These are phyloP conservation scores for Tetracladium setigerum DNA, from an alignment of 495 filamentous ascomycete species.

Conservation along the genomic window DNA sequence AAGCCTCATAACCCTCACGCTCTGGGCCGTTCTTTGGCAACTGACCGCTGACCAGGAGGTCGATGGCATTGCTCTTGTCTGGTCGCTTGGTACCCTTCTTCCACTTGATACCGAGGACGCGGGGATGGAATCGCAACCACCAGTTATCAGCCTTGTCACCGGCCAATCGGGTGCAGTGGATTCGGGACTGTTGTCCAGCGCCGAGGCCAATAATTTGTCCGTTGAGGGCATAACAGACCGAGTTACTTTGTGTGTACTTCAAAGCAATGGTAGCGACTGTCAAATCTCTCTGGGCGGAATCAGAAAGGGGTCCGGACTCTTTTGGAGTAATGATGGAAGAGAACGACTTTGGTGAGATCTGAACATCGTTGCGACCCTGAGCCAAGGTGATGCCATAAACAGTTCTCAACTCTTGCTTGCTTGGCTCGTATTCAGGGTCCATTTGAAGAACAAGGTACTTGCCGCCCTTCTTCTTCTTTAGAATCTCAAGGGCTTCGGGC, in stretches of 20 bases:
- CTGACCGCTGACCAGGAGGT: slow-evolving; percentile 83
- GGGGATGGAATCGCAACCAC: slow-evolving; percentile 97
- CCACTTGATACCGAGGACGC: slow-evolving; percentile 81
- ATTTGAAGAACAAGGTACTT: slow-evolving; percentile 95
- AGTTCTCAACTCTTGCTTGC: slow-evolving; percentile 66
- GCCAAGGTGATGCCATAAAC: slow-evolving; percentile 81
- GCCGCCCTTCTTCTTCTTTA: slow-evolving; percentile 97
- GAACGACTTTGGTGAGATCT: slow-evolving; percentile 81
- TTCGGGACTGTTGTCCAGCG: slow-evolving; percentile 93
- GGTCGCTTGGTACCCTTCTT: slow-evolving; percentile 94
- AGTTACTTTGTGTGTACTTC: slow-evolving; percentile 98
- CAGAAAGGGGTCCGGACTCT: slow-evolving; percentile 60
- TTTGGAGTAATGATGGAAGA: slow-evolving; percentile 76
- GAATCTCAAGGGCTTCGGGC: slow-evolving; percentile 75
- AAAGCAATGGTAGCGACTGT: slow-evolving; percentile 93
- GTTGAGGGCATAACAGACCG: slow-evolving; percentile 93
- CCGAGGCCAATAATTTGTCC: slow-evolving; percentile 92
- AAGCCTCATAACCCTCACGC: slow-evolving; percentile 74
- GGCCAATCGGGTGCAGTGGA: slow-evolving; percentile 97
- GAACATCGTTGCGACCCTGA: slow-evolving; percentile 87
- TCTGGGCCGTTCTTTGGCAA: slow-evolving; percentile 76
- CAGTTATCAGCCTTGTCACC: slow-evolving; percentile 99
- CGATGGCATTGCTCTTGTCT: slow-evolving; percentile 97
- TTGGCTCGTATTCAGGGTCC: slow-evolving; percentile 76
- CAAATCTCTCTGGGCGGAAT: slow-evolving; percentile 78